Conservation (phyloP, 106 monocot species). For the Platanthera guangdongensis region DNA sequence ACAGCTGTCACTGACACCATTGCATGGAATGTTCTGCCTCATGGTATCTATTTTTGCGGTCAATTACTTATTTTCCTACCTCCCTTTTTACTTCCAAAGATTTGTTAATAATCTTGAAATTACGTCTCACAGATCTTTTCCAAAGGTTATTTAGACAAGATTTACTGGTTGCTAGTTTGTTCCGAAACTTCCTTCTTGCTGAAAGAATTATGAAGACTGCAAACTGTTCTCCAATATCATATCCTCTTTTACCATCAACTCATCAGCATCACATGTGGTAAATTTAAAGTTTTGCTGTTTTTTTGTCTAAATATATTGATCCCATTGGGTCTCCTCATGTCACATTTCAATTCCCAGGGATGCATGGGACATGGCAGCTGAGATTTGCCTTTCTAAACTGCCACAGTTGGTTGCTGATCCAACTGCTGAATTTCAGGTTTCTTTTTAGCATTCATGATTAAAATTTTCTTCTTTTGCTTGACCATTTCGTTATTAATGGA, state of each 20-base stretch:
- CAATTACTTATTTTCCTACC: slow-evolving; percentile 6
- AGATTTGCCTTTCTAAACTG: slow-evolving; percentile 83
- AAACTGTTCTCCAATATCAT: slow-evolving; percentile 91
- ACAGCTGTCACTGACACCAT: slow-evolving; percentile 97
- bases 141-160: slow-evolving; percentile 91
- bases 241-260: slow-evolving; percentile 71
- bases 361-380: slow-evolving; percentile 99
- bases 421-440: slow-evolving; percentile 88
- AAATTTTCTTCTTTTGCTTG: neutral
- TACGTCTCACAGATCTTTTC: slow-evolving; percentile 56
- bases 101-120: slow-evolving; percentile 8
- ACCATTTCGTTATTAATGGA: neutral
- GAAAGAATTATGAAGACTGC: slow-evolving; percentile 91
- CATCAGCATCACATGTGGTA: slow-evolving; percentile 99
- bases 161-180: slow-evolving; percentile 87
- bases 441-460: neutral
- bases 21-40: slow-evolving; percentile 98
- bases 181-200: slow-evolving; percentile 90
- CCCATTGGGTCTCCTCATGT: neutral
- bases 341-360: slow-evolving; percentile 39
- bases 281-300: neutral
- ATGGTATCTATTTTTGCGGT: slow-evolving; percentile 35
- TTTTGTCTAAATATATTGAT: neutral
- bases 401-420: slow-evolving; percentile 71
- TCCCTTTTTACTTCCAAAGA: neutral